Evolutionary conservation across 2,329 filamentous ascomycete species (phyloP).

Genomic region (Paraphaeosphaeria sporulosa): DNA sequence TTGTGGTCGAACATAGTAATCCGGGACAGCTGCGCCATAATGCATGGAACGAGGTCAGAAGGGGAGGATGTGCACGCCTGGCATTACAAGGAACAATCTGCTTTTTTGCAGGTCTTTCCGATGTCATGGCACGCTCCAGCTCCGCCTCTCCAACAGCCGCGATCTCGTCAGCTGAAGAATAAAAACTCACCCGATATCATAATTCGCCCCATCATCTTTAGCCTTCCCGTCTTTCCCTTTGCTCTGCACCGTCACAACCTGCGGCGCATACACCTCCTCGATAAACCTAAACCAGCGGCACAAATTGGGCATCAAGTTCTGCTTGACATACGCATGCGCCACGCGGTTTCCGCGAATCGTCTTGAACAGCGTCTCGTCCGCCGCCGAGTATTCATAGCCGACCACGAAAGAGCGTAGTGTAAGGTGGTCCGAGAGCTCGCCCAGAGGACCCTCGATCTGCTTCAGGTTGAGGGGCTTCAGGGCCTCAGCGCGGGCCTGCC

Average conservation of each 20-base stretch:
- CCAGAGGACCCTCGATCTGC: conserved; percentile 73
- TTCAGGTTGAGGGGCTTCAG: conserved; percentile 70
- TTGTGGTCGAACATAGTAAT: not conserved
- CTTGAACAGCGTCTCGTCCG: conserved; percentile 84
- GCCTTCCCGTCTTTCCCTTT: conserved; percentile 63
- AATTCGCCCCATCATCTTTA: conserved; percentile 81
- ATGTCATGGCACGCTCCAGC: no score
- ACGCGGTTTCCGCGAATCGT: conserved; percentile 84
- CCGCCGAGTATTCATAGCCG: conserved; percentile 77
- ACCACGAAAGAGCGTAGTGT: conserved; percentile 85
- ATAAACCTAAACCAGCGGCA: conserved; percentile 88
- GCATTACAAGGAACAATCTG: no score
- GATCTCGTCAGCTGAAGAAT: no score
- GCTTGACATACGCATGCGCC: conserved; percentile 81
- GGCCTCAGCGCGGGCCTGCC: conserved; percentile 62
- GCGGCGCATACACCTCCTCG: conserved; percentile 81
- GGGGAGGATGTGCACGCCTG: no score
- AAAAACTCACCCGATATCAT: conserved; percentile 69
- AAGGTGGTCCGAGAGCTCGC: conserved; percentile 84
- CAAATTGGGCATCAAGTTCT: conserved; percentile 77
- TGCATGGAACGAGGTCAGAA: no score
- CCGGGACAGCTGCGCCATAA: no score
- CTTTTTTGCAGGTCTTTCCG: no score
- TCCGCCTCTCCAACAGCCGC: no score
- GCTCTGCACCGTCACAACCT: conserved; percentile 71